phyloP scores from a whole-genome alignment of 495 filamentous ascomycete genomes.

The Trypethelium eluteriae region DNA sequence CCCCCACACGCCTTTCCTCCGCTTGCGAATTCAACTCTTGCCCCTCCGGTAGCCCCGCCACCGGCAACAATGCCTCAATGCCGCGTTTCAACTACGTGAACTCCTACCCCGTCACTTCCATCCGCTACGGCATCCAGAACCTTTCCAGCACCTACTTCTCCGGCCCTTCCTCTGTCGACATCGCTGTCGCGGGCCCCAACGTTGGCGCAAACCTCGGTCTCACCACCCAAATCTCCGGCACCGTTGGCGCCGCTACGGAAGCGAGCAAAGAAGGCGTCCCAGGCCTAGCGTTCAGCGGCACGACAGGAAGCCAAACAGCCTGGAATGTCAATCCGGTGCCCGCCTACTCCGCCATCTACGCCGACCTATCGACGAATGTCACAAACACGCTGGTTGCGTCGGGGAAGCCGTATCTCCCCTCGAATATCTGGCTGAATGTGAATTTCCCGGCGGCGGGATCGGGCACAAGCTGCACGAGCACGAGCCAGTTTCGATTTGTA shows the following conservation, averaged over 20 bases:
- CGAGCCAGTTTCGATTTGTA: constrained; percentile 51
- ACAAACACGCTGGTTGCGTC: constrained; percentile 45
- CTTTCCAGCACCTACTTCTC: constrained; percentile 46
- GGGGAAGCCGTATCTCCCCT: constrained; percentile 54
- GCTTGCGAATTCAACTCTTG: constrained; percentile 54
- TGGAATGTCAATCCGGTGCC: constrained; percentile 45
- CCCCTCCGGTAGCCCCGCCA: constrained; percentile 45
- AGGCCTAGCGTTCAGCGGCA: constrained; percentile 57
- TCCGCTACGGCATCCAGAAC: constrained; percentile 54
- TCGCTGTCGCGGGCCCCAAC: constrained; percentile 59
- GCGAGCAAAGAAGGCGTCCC: constrained; percentile 52
- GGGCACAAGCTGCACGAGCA: constrained; percentile 39
- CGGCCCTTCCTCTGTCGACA: constrained; percentile 40
- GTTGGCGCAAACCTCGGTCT: constrained; percentile 54
- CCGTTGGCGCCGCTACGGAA: constrained; percentile 53
- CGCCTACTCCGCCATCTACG: constrained; percentile 50
- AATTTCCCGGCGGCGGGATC: constrained; percentile 50
- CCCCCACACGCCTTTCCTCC: constrained; percentile 38
- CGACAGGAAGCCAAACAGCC: constrained; percentile 42
- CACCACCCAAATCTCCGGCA: constrained; percentile 50
- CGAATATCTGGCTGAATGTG: constrained; percentile 55
- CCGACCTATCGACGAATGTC: constrained; percentile 51
- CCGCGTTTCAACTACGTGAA: constrained; percentile 62
- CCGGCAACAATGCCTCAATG: constrained; percentile 48
- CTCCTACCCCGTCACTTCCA: constrained; percentile 57